phyloP scores from a whole-genome alignment of 2,329 filamentous ascomycete genomes.

The Cercospora sp. region DNA sequence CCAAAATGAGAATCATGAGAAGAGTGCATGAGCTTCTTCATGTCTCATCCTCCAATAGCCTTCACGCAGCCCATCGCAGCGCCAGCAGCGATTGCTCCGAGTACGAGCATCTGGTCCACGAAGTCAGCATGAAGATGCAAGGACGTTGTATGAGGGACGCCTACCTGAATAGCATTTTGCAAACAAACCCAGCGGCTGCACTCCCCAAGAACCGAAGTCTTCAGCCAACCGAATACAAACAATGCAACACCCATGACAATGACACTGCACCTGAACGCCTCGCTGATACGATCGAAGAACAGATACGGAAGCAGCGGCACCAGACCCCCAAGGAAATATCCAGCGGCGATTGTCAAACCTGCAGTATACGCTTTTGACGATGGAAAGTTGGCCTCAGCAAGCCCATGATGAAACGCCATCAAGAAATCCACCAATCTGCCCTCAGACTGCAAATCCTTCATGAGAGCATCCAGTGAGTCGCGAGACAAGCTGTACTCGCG shows the following conservation, averaged over 20 bases:
- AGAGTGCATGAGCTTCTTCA: conserved; percentile 13
- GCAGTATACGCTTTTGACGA: conserved; percentile 49
- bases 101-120: conserved; percentile 58
- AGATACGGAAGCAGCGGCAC: conserved; percentile 73
- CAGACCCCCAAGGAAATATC: conserved; percentile 69
- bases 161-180: conserved; percentile 56
- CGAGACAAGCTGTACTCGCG: conserved; percentile 44
- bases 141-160: neutral
- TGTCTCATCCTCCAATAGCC: conserved; percentile 46
- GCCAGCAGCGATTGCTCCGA: conserved; percentile 65
- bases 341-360: conserved; percentile 65
- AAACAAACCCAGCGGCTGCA: conserved; percentile 50
- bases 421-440: conserved; percentile 49
- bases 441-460: conserved; percentile 18
- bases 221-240: conserved; percentile 65
- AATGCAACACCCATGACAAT: conserved; percentile 61
- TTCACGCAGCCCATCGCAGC: conserved; percentile 65
- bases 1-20: conserved; percentile 1
- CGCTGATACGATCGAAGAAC: conserved; percentile 46
- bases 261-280: conserved; percentile 61
- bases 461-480: conserved; percentile 30
- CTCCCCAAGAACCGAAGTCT: conserved; percentile 51
- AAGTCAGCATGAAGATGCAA: neutral
- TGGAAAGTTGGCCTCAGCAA: conserved; percentile 47
- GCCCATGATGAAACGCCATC: conserved; percentile 51